phyloP scores from a whole-genome alignment of 768 basidiomycete species.

The Aureoboletus auriporus region DNA sequence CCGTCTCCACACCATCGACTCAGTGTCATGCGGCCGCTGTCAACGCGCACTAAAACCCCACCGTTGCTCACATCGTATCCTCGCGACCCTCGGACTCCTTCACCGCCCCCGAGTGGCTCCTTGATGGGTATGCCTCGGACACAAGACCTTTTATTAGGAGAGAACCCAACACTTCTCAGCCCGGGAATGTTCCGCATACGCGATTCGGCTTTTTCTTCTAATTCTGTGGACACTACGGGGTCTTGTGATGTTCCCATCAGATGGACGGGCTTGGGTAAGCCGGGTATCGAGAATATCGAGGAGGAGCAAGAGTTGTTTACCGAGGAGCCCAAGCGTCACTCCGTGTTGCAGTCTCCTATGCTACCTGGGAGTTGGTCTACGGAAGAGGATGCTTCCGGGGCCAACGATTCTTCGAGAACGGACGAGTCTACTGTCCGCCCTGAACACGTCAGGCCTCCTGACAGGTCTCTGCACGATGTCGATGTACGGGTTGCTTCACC shows the following conservation, averaged over 20 bases:
- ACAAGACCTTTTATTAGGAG: constrained; percentile 20
- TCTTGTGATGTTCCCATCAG: constrained; percentile 54
- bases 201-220: constrained; percentile 59
- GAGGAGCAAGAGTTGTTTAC: constrained; percentile 30
- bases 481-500: constrained; percentile 50
- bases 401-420: constrained; percentile 21
- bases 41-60: constrained; percentile 38
- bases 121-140: constrained; percentile 12
- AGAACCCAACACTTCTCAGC: constrained; percentile 42
- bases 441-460: constrained; percentile 26
- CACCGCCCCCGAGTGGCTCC: constrained; percentile 17
- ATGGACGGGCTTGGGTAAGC: constrained; percentile 51
- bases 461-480: constrained; percentile 45
- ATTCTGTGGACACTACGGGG: constrained; percentile 39
- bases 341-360: constrained; percentile 31
- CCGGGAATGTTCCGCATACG: constrained; percentile 53
- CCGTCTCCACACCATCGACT: constrained; percentile 22
- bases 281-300: constrained; percentile 35
- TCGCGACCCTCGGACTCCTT: constrained; percentile 23
- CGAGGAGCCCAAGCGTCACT: constrained; percentile 21
- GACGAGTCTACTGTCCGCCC: constrained; percentile 25
- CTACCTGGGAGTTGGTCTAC: constrained; percentile 56
- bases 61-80: constrained; percentile 33
- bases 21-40: constrained; percentile 31
- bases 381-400: constrained; percentile 43